Evolutionary conservation across 306 rosid genomes (phyloP).

Genomic region (Cotoneaster glaucophyllus): DNA sequence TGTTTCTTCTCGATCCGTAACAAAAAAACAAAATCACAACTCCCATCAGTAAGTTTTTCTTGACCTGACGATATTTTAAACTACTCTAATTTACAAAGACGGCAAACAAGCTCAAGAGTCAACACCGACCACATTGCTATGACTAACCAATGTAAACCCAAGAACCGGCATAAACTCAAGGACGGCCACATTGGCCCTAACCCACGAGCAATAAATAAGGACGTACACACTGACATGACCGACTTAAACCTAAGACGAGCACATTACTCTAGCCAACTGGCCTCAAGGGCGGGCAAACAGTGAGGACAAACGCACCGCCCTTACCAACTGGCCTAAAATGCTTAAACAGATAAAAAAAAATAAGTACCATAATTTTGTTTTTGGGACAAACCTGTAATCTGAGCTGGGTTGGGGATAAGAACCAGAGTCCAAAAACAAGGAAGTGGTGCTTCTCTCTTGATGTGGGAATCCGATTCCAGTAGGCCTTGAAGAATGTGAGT

Average conservation of each 20-base stretch:
- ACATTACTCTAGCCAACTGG: background rate
- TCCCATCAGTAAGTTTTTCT: background rate
- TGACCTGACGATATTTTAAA: too few species aligned
- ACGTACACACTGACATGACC: too few species aligned
- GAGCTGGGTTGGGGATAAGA: slow-evolving; percentile 42
- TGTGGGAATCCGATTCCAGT: slow-evolving; percentile 39
- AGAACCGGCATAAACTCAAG: background rate
- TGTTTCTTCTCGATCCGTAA: slow-evolving; percentile 33
- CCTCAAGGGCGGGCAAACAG: background rate
- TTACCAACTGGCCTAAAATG: background rate
- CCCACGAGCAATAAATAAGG: background rate
- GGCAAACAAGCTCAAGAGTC: background rate
- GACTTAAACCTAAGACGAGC: too few species aligned
- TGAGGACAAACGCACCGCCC: background rate
- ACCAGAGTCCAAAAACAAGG: slow-evolving; percentile 55
- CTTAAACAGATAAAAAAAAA: background rate
- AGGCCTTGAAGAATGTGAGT: slow-evolving; percentile 37
- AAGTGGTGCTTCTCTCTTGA: slow-evolving; percentile 43
- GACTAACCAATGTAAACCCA: background rate
- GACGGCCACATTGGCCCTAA: background rate
- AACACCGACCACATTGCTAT: background rate
- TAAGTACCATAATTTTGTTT: background rate
- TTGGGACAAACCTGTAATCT: slow-evolving; percentile 55
- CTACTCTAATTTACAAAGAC: background rate
- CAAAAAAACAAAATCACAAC: background rate